A percentile compares a stretch with the other conserved stretches of the same genome.
These are phyloP conservation scores for Pleurotus tuber-regium DNA, from an alignment of 768 basidiomycete genomes.

Conservation along the genomic window DNA sequence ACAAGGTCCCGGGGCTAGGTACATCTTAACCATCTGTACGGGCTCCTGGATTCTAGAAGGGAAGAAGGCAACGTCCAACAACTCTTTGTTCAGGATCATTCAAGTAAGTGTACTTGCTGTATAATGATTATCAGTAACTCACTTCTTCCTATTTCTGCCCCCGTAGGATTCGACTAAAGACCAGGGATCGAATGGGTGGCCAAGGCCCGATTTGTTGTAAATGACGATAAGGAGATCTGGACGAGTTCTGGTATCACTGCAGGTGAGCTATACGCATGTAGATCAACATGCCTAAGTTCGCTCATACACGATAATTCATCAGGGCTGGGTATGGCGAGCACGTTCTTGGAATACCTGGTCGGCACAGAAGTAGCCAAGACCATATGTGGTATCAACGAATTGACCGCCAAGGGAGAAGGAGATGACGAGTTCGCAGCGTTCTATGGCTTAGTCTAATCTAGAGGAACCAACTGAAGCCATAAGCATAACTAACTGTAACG, in stretches of 20 bases:
- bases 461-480: too few species aligned
- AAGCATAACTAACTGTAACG: too few species aligned
- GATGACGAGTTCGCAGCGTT: slow-evolving; percentile 26
- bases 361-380: slow-evolving; percentile 16
- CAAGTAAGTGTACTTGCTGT: slow-evolving; percentile 17
- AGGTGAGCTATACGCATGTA: too few species aligned
- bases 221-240: slow-evolving; percentile 36
- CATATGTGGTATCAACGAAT: slow-evolving; percentile 18
- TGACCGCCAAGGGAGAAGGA: slow-evolving; percentile 14
- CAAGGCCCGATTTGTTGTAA: slow-evolving; percentile 34
- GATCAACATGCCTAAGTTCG: too few species aligned
- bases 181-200: slow-evolving; percentile 30
- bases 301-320: too few species aligned
- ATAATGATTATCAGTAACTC: not conserved
- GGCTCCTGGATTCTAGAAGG: slow-evolving; percentile 31
- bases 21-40: slow-evolving; percentile 33
- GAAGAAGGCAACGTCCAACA: slow-evolving; percentile 35
- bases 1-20: slow-evolving; percentile 26
- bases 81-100: slow-evolving; percentile 24
- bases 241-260: slow-evolving; percentile 35
- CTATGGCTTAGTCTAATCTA: slow-evolving; percentile 22
- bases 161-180: slow-evolving; percentile 21
- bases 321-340: slow-evolving; percentile 31
- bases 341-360: slow-evolving; percentile 28
- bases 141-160: not conserved